These are phyloP conservation scores for Trypethelium eluteriae DNA, from an alignment of 495 filamentous ascomycete genomes.

Conservation along the genomic window DNA sequence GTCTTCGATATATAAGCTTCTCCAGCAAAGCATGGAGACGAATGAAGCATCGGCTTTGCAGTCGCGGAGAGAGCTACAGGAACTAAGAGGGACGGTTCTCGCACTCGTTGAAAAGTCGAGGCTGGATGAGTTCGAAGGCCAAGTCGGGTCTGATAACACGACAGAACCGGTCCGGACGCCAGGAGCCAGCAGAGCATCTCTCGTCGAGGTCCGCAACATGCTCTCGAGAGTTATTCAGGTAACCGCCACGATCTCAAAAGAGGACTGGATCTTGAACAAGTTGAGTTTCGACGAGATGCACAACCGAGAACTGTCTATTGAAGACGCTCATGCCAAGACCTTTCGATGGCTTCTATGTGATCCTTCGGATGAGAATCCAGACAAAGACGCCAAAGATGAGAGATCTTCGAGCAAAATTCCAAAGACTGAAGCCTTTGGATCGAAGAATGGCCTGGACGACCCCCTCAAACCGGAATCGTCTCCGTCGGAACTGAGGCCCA, in stretches of 20 bases:
- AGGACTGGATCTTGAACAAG: slow-evolving; percentile 7
- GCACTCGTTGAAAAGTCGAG: not conserved
- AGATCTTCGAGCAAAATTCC: not conserved
- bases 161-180: not conserved
- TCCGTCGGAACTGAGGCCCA: not conserved
- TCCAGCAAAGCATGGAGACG: slow-evolving; percentile 5
- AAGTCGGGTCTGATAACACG: not conserved
- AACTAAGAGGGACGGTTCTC: not conserved
- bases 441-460: not conserved
- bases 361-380: not conserved
- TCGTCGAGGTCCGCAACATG: not conserved
- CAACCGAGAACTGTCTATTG: not conserved
- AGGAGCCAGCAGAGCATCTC: not conserved
- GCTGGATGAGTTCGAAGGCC: not conserved
- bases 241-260: not conserved
- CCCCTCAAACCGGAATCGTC: not conserved
- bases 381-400: not conserved
- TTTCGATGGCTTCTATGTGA: slow-evolving; percentile 4
- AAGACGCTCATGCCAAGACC: slow-evolving; percentile 1
- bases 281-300: slow-evolving; percentile 7
- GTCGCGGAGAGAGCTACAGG: slow-evolving; percentile 2
- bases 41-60: not conserved
- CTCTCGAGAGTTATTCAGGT: not conserved
- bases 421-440: not conserved
- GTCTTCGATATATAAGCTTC: slow-evolving; percentile 3